A percentile compares a stretch with the other conserved stretches of the same genome.
Conservation (phyloP, 2,329 filamentous ascomycete species). For the Cladosporium sp. region DNA sequence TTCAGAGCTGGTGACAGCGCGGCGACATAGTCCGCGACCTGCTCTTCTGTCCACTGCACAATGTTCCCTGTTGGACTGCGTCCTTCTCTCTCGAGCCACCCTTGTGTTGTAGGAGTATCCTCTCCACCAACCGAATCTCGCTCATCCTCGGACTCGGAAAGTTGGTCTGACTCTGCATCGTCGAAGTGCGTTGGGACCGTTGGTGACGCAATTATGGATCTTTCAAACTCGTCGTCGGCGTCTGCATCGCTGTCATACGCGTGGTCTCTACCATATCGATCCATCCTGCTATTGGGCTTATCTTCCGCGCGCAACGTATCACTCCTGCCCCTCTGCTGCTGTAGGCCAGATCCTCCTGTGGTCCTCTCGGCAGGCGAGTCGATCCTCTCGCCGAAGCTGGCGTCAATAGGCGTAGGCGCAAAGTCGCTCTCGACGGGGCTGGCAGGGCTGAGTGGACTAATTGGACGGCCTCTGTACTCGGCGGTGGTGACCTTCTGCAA, state of each 20-base stretch:
- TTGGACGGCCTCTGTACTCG: conserved; percentile 15
- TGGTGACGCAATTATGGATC: conserved; percentile 66
- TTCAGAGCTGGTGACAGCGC: conserved; percentile 32
- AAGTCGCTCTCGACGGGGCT: conserved; percentile 34
- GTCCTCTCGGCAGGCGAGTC: conserved; percentile 24
- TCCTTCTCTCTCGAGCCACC: conserved; percentile 36
- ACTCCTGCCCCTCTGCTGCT: conserved; percentile 10
- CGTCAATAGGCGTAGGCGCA: conserved; percentile 35
- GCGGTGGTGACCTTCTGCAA: conserved; percentile 19
- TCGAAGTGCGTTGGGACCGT: conserved; percentile 66
- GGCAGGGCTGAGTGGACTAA: conserved; percentile 11
- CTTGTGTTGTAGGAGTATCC: conserved; percentile 71
- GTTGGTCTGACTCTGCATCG: conserved; percentile 59
- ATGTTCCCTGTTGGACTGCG: conserved; percentile 71
- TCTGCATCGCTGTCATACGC: conserved; percentile 75
- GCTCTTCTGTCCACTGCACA: conserved; percentile 78
- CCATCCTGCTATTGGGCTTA: conserved; percentile 27
- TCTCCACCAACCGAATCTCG: conserved; percentile 48
- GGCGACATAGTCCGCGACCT: conserved; percentile 85
- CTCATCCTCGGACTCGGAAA: conserved; percentile 50
- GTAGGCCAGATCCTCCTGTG: conserved; percentile 16
- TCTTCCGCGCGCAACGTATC: background rate
- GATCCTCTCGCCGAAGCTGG: conserved; percentile 32
- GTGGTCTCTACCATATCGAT: conserved; percentile 35
- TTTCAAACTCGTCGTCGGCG: conserved; percentile 81